Evolutionary conservation across 305 asterid genomes (phyloP).

Genomic region (Fraxinus ornus): DNA sequence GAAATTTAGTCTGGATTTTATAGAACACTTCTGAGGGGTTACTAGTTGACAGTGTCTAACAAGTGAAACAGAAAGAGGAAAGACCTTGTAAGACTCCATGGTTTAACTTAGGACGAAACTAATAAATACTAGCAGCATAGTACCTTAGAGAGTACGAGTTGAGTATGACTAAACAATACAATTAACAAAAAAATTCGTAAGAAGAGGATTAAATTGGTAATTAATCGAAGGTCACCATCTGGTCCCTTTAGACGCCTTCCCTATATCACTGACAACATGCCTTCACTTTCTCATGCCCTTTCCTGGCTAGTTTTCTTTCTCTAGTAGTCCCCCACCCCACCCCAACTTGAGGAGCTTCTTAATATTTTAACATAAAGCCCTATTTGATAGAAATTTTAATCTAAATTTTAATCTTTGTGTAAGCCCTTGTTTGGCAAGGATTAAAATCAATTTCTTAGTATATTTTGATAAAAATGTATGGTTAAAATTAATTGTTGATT

Average conservation of each 20-base stretch:
- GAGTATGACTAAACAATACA: background rate
- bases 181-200: background rate
- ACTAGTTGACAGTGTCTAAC: background rate
- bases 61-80: background rate
- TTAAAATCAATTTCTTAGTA: too few species aligned
- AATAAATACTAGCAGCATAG: background rate
- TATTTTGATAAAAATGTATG: too few species aligned
- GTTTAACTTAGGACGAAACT: conserved; percentile 23
- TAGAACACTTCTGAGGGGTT: background rate
- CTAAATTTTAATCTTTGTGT: too few species aligned
- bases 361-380: background rate
- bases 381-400: too few species aligned
- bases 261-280: conserved; percentile 11
- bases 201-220: conserved; percentile 25
- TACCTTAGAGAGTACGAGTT: background rate
- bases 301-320: background rate
- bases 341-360: conserved; percentile 1
- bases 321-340: conserved; percentile 4
- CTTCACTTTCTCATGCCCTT: background rate
- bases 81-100: background rate
- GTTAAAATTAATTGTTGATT: too few species aligned
- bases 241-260: conserved; percentile 28
- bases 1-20: background rate
- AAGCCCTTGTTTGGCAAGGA: too few species aligned
- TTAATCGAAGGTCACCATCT: conserved; percentile 38